These are phyloP conservation scores for Podosphaera xanthii DNA, from an alignment of 2,329 filamentous ascomycete species.

Conservation along the genomic window DNA sequence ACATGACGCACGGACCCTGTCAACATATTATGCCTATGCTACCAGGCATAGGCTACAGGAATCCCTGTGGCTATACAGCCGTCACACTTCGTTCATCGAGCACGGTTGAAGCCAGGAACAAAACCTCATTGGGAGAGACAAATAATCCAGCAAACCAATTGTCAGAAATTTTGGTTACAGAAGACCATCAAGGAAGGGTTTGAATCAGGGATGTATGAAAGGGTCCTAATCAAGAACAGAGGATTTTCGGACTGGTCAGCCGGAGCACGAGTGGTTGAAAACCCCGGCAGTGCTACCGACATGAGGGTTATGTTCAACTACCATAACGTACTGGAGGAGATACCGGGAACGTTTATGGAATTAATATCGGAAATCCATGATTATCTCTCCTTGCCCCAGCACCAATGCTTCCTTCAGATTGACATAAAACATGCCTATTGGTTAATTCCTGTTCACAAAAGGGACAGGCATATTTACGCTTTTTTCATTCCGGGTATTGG, in stretches of 20 bases:
- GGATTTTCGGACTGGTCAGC: not conserved
- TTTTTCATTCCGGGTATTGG: not conserved
- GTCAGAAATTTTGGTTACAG: not conserved
- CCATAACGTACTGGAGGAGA: not conserved
- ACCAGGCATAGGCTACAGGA: too few relatives aligned
- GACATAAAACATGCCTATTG: not conserved
- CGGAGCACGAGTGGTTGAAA: not conserved
- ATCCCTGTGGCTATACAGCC: too few relatives aligned
- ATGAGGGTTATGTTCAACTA: not conserved
- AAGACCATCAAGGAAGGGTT: not conserved
- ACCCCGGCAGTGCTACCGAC: not conserved
- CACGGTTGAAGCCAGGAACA: too few relatives aligned
- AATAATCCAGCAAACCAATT: not conserved
- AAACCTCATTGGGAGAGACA: not conserved
- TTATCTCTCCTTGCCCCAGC: not conserved
- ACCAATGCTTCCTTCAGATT: not conserved
- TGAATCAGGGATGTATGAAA: not conserved
- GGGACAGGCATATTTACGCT: not conserved
- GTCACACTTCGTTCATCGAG: too few relatives aligned
- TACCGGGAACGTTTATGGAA: not conserved
- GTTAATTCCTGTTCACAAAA: not conserved
- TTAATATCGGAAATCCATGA: not conserved
- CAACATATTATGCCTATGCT: too few relatives aligned
- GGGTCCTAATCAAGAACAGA: not conserved
- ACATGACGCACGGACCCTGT: too few relatives aligned